phyloP scores from a whole-genome alignment of 768 basidiomycete species.

The Trametes punicea region DNA sequence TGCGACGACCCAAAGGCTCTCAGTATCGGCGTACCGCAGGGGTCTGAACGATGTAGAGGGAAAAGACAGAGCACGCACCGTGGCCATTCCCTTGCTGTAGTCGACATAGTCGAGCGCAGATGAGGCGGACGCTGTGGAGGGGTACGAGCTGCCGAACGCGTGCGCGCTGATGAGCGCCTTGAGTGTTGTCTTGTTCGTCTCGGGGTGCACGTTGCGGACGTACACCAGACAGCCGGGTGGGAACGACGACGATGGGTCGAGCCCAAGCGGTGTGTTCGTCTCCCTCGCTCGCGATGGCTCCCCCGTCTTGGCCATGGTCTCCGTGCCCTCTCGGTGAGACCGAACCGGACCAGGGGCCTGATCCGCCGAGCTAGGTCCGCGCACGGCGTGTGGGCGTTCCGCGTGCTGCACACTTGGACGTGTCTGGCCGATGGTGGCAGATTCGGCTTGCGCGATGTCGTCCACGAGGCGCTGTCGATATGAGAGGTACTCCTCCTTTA shows the following conservation, averaged over 20 bases:
- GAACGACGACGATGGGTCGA: slow-evolving; percentile 37
- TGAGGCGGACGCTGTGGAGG: background rate
- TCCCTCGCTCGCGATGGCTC: background rate
- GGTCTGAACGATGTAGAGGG: background rate
- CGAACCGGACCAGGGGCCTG: too few species aligned
- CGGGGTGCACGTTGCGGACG: slow-evolving; percentile 63
- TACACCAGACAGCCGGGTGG: slow-evolving; percentile 69
- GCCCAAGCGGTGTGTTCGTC: background rate
- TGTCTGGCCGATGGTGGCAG: too few species aligned
- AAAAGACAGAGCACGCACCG: slow-evolving; percentile 40
- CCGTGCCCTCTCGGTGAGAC: too few species aligned
- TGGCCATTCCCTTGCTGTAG: slow-evolving; percentile 73
- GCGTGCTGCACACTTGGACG: background rate
- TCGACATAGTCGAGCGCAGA: slow-evolving; percentile 73
- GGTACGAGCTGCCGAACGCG: too few species aligned
- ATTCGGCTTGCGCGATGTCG: slow-evolving; percentile 32
- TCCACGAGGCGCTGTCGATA: slow-evolving; percentile 56
- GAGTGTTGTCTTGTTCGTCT: slow-evolving; percentile 81
- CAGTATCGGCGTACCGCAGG: background rate
- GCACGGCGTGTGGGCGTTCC: background rate
- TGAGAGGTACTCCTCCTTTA: slow-evolving; percentile 67
- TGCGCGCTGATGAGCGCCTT: slow-evolving; percentile 55
- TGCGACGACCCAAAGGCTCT: slow-evolving; percentile 26
- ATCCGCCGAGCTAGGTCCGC: background rate
- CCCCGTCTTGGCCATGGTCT: background rate